phyloP scores from a whole-genome alignment of 441 rosid genomes.

The Breynia disticha region DNA sequence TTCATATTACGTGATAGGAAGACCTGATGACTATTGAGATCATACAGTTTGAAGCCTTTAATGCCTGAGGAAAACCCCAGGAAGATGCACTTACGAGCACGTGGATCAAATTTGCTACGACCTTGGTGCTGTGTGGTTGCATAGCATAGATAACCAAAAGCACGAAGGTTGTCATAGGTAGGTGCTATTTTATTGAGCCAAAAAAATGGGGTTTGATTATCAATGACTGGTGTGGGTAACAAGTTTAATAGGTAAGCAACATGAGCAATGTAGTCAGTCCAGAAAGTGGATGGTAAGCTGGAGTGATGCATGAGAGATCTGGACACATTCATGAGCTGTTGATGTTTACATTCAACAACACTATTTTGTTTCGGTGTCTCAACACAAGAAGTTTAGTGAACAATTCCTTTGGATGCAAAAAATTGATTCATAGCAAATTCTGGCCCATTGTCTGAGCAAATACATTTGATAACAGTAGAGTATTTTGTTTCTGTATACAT shows the following conservation, averaged over 20 bases:
- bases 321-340: not conserved
- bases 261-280: not conserved
- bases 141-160: not conserved
- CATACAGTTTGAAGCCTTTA: not conserved
- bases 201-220: not conserved
- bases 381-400: not conserved
- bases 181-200: not conserved
- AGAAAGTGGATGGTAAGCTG: not conserved
- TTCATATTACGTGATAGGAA: not conserved
- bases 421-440: not conserved
- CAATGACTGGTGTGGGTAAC: not conserved
- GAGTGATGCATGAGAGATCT: not conserved
- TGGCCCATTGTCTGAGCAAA: not conserved
- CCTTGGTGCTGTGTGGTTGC: not conserved
- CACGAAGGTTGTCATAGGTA: not conserved
- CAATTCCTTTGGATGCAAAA: not conserved
- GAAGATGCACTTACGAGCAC: not conserved
- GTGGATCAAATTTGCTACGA: not conserved
- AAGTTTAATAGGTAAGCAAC: not conserved
- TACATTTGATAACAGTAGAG: not conserved
- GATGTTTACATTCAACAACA: not conserved
- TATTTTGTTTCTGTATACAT: not conserved
- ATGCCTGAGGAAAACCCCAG: not conserved
- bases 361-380: conserved; percentile 12
- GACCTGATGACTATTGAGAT: not conserved